Evolutionary conservation across 768 basidiomycete species (phyloP).

Genomic region (Russula ochroleuca): DNA sequence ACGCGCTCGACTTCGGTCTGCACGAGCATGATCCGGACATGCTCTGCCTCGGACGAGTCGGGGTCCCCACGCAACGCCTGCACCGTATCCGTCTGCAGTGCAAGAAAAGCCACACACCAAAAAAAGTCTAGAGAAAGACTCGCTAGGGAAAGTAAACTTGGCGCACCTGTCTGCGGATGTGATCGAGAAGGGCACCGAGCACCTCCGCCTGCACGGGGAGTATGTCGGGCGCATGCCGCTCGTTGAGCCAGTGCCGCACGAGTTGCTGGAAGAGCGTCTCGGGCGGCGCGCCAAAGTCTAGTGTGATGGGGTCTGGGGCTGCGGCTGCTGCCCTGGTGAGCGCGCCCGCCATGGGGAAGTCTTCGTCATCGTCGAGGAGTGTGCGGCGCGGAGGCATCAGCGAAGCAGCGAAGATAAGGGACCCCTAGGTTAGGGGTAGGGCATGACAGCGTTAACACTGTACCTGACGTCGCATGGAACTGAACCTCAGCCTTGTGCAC

Average conservation of each 20-base stretch:
- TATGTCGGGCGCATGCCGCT: constrained; percentile 76
- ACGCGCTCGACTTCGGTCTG: constrained; percentile 94
- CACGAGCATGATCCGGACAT: constrained; percentile 87
- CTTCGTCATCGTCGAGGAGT: constrained; percentile 26
- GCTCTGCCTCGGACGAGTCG: constrained; percentile 85
- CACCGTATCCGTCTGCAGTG: constrained; percentile 73
- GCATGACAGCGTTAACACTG: neutral
- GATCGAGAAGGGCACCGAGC: constrained; percentile 62
- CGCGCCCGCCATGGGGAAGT: constrained; percentile 22
- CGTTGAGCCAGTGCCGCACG: constrained; percentile 82
- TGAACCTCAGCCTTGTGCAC: no score
- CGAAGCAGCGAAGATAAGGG: no score
- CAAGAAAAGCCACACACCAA: constrained; percentile 13
- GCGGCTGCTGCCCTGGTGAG: neutral
- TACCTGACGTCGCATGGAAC: neutral
- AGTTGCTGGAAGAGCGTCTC: constrained; percentile 66
- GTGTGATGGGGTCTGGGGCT: constrained; percentile 12
- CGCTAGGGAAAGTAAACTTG: neutral
- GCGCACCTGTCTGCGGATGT: constrained; percentile 76
- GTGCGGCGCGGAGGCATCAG: constrained; percentile 26
- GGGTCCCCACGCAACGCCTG: constrained; percentile 75
- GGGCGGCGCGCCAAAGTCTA: constrained; percentile 29
- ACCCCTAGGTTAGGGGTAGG: neutral
- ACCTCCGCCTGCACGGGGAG: constrained; percentile 68
- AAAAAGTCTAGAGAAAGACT: no score